Evolutionary conservation across 805 yeast species (phyloP), one percentile per base, ranked within the genome.

Genomic region (Komagataella ulmi): DNA sequence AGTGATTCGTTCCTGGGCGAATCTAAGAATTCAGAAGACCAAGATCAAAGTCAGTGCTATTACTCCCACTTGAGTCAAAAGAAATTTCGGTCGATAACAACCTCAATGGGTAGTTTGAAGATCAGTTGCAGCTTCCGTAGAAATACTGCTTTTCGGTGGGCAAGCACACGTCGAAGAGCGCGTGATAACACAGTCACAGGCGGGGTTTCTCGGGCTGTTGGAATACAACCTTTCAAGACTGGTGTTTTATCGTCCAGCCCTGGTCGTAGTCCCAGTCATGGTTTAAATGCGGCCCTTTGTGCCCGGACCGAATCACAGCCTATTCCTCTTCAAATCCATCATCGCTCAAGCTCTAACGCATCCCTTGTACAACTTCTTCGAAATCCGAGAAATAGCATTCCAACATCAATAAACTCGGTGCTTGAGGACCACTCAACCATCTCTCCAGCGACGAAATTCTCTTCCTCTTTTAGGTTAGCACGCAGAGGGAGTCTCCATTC

Each of bases 81-180:
- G 58, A 73, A 73, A 52, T 76, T 93, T 51, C 74, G 78, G 3
- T 88, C 95, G 0, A 78, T 93, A 2, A 72, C 76, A 52, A 88
- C 97, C 0, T 80, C 85, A 6, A 71, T 79, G 48, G 99, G 99
- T 0, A 70, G 83, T 1, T 65, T 8, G 78, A 74, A 55, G 88
- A 83, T 57, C 77, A 78, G 46, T 93, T 86, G 58, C 80, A 79
- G 53, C 64, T 81, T 4, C 64, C 83, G 23, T 77, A 86, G 5
- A 73, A 73, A 47, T 83, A 80, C 54, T 80, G 83, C 59, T 62
- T 73, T 24, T 67, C 67, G 48, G 63, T 77, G 58, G 86, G 80
- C 57, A 59, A 60, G 7, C 46, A 43, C 40, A 30, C 40, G 40
- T 30, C 40, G 40, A 30, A 30, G 8, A 30, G 4, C 40, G 14